Evolutionary conservation across 257 asterid genomes (phyloP).

Genomic region (Thymus quinquecostatus): DNA sequence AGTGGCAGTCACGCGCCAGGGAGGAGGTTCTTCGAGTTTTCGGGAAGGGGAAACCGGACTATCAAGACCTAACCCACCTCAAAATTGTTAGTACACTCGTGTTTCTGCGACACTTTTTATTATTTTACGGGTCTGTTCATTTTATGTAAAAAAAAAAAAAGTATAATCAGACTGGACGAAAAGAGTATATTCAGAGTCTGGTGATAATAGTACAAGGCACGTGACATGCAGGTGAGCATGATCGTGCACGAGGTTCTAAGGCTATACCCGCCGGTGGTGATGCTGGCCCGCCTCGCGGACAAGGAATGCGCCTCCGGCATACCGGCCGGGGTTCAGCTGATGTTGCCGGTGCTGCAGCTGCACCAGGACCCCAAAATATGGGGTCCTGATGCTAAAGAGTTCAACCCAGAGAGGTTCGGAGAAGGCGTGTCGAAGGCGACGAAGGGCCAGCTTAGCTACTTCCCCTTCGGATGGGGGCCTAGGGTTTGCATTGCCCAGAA

Average conservation of each 20-base stretch:
- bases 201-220: too few species aligned
- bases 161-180: too few species aligned
- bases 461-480: conserved; percentile 46
- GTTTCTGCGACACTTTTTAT: too few species aligned
- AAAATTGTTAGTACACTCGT: conserved; percentile 35
- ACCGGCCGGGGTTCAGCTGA: conserved; percentile 34
- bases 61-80: conserved; percentile 39
- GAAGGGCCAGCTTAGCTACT: conserved; percentile 5
- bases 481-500: conserved; percentile 42
- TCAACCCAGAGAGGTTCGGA: conserved; percentile 39
- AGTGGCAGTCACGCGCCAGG: conserved; percentile 49
- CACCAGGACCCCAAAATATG: conserved; percentile 39
- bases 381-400: conserved; percentile 40
- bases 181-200: too few species aligned
- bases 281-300: background rate
- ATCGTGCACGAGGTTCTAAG: conserved; percentile 43
- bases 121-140: too few species aligned
- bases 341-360: conserved; percentile 27
- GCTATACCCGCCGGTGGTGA: conserved; percentile 36
- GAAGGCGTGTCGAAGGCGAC: conserved; percentile 41
- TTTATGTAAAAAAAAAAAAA: too few species aligned
- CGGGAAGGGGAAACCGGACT: conserved; percentile 34
- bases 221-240: conserved; percentile 37
- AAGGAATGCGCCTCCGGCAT: conserved; percentile 30
- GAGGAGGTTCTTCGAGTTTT: conserved; percentile 43